Evolutionary conservation across 306 rosid species (phyloP), one percentile per base, ranked within the genome.

Genomic region (Astragalus membranaceus): DNA sequence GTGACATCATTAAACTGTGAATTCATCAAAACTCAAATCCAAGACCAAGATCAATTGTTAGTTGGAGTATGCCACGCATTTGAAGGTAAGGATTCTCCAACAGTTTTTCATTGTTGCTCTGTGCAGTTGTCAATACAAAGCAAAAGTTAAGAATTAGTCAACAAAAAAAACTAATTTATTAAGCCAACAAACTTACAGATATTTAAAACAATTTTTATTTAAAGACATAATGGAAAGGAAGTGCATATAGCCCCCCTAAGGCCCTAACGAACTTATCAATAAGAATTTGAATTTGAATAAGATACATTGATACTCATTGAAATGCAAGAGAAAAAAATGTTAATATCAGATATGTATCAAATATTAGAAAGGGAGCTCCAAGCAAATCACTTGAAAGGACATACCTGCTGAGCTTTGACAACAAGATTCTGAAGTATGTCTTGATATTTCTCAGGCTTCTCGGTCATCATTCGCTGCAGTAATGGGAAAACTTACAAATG

Each of bases 331-430:
- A 8, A 15, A 30, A 52, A 74, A 14, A 65, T 53, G 20, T 52
- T 65, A 71, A 52, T 48, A 16, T 33, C 56, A 67, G 66, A 10
- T 33, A 69, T 60, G 43, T 36, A 20, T n/a, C 9, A 8, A 8
- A 36, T 42, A 47, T 39, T 53, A 64, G 41, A 74, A 43, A 54
- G 37, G 43, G 35, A 29, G 33, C 49, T 70, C 55, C 74, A 77
- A 51, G 67, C 63, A 69, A 63, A 52, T 69, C 36, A 78, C 50
- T 66, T 64, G 60, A 61, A 58, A 59, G 64, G n/a, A 10, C 72
- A 72, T 84, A 95, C 99, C 99, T 95, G 99, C 82, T 95, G 99
- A 78, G 99, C 99, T 84, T 87, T 87, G 55, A 91, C 89, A 51
- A 95, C 85, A 64, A 95, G 97, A 86, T 83, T 91, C 79, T 95